These are phyloP conservation scores for Auxenochlorella pyrenoidosa DNA, from an alignment of 139 green algal genomes.

Conservation along the genomic window DNA sequence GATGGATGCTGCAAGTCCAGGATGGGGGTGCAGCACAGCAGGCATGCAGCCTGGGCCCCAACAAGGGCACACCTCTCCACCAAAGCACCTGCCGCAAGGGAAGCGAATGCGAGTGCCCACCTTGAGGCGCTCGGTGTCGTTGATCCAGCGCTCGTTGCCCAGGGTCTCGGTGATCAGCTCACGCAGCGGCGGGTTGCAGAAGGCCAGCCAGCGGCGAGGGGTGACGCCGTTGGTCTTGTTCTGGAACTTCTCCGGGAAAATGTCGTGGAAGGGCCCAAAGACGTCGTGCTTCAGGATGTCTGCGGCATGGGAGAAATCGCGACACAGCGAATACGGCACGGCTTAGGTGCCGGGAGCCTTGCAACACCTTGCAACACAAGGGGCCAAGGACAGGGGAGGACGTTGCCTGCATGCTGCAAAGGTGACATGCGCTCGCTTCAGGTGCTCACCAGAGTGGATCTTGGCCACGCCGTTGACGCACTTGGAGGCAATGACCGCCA, in stretches of 20 bases:
- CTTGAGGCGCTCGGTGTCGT: constrained; percentile 68
- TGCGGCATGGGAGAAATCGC: background rate
- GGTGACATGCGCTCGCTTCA: background rate
- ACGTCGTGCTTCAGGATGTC: constrained; percentile 55
- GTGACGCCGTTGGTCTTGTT: constrained; percentile 99
- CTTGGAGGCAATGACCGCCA: constrained; percentile 88
- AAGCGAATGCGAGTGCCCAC: background rate
- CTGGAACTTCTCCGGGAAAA: constrained; percentile 89
- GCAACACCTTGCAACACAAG: too few relatives aligned
- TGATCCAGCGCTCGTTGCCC: constrained; percentile 93
- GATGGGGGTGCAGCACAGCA: background rate
- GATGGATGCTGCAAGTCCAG: too few relatives aligned
- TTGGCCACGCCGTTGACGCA: constrained; percentile 97
- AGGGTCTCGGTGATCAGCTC: constrained; percentile 91
- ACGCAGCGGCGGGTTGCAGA: constrained; percentile 94
- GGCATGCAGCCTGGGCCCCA: background rate
- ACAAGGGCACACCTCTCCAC: background rate
- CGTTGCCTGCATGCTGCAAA: background rate
- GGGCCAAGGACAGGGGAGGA: background rate
- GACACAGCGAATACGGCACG: too few relatives aligned
- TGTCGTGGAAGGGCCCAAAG: constrained; percentile 69
- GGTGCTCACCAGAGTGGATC: constrained; percentile 84
- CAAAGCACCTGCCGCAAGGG: background rate
- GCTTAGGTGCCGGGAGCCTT: background rate
- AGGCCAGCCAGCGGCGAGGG: constrained; percentile 89